phyloP scores from a whole-genome alignment of 2,329 filamentous ascomycete species.

The Cladosporium sp. region DNA sequence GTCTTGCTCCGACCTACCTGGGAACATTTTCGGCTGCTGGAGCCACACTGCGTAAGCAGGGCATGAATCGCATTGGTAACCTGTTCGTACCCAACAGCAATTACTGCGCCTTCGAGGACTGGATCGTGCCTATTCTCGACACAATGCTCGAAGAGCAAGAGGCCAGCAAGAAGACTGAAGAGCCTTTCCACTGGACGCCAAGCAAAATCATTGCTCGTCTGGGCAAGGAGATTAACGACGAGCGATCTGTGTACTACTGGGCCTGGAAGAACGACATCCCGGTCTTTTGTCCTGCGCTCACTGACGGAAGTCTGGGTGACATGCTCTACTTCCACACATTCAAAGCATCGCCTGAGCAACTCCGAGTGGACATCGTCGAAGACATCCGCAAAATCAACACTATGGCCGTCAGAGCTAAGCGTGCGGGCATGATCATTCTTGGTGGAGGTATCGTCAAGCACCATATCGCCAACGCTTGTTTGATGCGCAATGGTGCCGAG shows the following conservation, averaged over 20 bases:
- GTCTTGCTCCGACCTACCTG: conserved; percentile 89
- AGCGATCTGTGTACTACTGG: conserved; percentile 94
- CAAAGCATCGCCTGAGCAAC: conserved; percentile 77
- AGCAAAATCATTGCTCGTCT: conserved; percentile 88
- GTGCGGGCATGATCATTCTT: conserved; percentile 91
- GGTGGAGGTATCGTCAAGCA: conserved; percentile 97
- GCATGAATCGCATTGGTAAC: conserved; percentile 95
- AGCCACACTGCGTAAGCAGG: conserved; percentile 75
- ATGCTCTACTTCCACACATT: conserved; percentile 99
- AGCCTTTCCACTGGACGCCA: conserved; percentile 86
- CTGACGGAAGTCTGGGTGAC: conserved; percentile 91
- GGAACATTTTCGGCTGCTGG: conserved; percentile 80
- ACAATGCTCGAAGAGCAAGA: conserved; percentile 93
- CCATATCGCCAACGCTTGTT: conserved; percentile 94
- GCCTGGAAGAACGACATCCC: conserved; percentile 96
- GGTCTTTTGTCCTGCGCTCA: conserved; percentile 93
- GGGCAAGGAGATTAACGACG: conserved; percentile 91
- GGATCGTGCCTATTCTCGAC: conserved; percentile 94
- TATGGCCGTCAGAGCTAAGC: conserved; percentile 80
- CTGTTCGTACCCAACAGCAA: conserved; percentile 95
- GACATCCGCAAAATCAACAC: conserved; percentile 94
- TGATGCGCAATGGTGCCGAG: conserved; percentile 97
- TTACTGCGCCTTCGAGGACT: conserved; percentile 97
- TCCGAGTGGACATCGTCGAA: conserved; percentile 88
- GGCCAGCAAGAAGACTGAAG: conserved; percentile 61